Base-by-base conservation (phyloP, 768 basidiomycete species). In the Termitomyces titanicus region DNA sequence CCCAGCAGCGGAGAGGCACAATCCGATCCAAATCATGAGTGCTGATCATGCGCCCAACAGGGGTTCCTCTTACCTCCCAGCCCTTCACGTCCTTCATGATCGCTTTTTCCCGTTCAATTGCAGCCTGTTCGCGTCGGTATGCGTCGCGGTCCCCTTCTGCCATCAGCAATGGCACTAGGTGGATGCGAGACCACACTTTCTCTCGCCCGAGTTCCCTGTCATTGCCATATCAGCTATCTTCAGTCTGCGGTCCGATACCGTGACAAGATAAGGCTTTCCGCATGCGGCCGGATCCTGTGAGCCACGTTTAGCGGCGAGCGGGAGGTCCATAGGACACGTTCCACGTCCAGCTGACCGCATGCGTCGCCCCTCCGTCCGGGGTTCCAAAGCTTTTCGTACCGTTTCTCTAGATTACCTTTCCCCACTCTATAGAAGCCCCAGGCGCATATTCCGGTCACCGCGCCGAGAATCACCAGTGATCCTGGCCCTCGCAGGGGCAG, bases 31-130 rank as follows among this genome's bases (percentile, higher is more conserved):
- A 59, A 62, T 59, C 58, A 59, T 55, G 57, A 58, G 31, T 53
- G 15, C 29, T 58, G 20, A 46, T 62, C 57, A 66, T 63, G 49
- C 62, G 59, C 34, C 20, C 51, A 51, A 47, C 47, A 57, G 49
- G 50, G 54, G 51, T 47, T 1, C 18, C 40, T 79, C 93, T 69
- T 72, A 97, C 94, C 91, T 92, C 85, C 95, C 95, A 98, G 37
- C 84, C 92, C 54, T 80, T 79, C 48, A 98, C 94, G 63, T 93
- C 89, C 72, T 89, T 92, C 96, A 98, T 98, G 65, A 98, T 92
- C 73, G 85, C 89, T 72, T 77, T 79, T 73, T 98, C 97, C 44
- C 92, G 73, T 25, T 75, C 86, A 51, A 88, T 48, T 47, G 84
- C 85, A n/a, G 91, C 93, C 66, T 86, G 82, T 64, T 86, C 74